Conservation (phyloP, 148 eudicot genomes). For the Drosera capensis region DNA sequence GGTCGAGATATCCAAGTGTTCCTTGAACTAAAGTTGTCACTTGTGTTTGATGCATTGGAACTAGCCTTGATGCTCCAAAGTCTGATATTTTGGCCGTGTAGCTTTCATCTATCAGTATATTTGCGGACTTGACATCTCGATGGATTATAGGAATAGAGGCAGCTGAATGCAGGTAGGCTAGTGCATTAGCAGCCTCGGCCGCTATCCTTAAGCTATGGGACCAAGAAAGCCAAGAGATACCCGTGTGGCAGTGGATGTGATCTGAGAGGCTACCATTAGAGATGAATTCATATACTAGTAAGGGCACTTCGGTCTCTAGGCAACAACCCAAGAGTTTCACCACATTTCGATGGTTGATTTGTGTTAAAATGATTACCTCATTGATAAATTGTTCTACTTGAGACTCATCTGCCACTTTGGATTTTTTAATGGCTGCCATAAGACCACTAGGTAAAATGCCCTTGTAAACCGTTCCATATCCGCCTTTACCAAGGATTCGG, state of each 20-base stretch:
- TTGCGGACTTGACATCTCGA: slow-evolving; percentile 8
- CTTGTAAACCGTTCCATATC: slow-evolving; percentile 9
- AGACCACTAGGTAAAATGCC: neutral
- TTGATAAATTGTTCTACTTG: slow-evolving; percentile 10
- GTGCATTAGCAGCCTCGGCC: slow-evolving; percentile 4
- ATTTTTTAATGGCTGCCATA: slow-evolving; percentile 7
- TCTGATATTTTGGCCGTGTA: slow-evolving; percentile 8
- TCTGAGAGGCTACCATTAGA: slow-evolving; percentile 3
- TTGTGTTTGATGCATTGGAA: neutral
- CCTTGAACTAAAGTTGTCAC: slow-evolving; percentile 9
- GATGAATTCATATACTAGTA: too few relatives aligned
- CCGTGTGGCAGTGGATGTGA: neutral
- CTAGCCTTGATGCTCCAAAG: slow-evolving; percentile 4
- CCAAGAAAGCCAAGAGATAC: slow-evolving; percentile 3
- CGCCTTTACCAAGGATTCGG: slow-evolving; percentile 5
- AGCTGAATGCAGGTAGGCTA: slow-evolving; percentile 6
- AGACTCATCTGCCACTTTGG: slow-evolving; percentile 2
- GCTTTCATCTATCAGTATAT: slow-evolving; percentile 7
- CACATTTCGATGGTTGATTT: slow-evolving; percentile 7
- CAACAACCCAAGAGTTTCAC: too few relatives aligned
- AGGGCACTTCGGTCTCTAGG: too few relatives aligned
- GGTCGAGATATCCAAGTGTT: slow-evolving; percentile 8
- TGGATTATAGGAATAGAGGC: slow-evolving; percentile 6
- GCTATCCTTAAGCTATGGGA: neutral
- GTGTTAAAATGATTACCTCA: slow-evolving; percentile 7